phyloP scores from a whole-genome alignment of 1,284 basidiomycete genomes.

The Coniophora puteana region DNA sequence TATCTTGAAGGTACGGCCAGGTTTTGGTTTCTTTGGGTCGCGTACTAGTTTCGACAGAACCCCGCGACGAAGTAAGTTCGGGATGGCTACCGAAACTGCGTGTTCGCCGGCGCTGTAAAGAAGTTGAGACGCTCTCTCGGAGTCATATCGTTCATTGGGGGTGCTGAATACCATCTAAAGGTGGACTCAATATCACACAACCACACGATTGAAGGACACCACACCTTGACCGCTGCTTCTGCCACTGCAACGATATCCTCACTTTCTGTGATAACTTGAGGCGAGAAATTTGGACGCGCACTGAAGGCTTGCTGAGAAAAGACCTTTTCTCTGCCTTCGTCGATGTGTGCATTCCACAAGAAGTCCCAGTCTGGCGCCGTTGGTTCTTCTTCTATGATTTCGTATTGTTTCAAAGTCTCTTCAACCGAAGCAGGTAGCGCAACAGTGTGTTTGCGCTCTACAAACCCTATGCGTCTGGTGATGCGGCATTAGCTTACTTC shows the following conservation, averaged over 20 bases:
- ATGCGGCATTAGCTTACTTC: slow-evolving; percentile 15
- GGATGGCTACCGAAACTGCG: slow-evolving; percentile 48
- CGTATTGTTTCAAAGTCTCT: slow-evolving; percentile 41
- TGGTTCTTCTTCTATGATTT: slow-evolving; percentile 45
- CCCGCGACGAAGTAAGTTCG: slow-evolving; percentile 55
- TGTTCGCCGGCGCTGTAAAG: slow-evolving; percentile 54
- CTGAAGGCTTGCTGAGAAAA: slow-evolving; percentile 57
- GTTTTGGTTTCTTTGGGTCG: slow-evolving; percentile 56
- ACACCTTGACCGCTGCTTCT: slow-evolving; percentile 70
- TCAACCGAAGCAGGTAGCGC: slow-evolving; percentile 46
- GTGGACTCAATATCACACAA: not conserved
- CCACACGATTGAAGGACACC: not conserved
- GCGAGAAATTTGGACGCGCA: slow-evolving; percentile 38
- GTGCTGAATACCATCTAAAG: slow-evolving; percentile 76
- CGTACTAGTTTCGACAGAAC: slow-evolving; percentile 63
- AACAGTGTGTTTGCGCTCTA: slow-evolving; percentile 35
- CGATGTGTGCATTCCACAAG: slow-evolving; percentile 64
- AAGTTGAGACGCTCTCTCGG: slow-evolving; percentile 50
- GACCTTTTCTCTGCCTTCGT: slow-evolving; percentile 73
- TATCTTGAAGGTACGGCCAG: slow-evolving; percentile 70
- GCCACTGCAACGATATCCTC: slow-evolving; percentile 47
- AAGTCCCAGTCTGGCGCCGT: slow-evolving; percentile 61
- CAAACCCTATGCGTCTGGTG: slow-evolving; percentile 55
- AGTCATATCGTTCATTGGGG: slow-evolving; percentile 61
- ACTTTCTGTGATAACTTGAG: slow-evolving; percentile 24